phyloP scores from a whole-genome alignment of 306 rosid species.

The Begonia peltatifolia region DNA sequence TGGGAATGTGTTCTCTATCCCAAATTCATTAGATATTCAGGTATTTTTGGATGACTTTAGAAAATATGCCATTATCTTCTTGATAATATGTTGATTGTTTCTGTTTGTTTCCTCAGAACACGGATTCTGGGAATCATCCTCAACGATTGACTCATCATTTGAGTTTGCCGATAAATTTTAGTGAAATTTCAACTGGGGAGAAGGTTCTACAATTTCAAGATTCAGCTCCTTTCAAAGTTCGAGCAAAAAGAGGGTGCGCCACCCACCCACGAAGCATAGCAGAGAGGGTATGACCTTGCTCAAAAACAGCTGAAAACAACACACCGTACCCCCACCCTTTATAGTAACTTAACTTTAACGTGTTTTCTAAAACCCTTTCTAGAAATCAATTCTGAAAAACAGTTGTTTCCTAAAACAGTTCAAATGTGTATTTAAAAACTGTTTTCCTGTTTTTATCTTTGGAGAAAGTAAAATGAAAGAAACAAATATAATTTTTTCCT shows the following conservation, averaged over 20 bases:
- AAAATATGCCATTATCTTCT: neutral
- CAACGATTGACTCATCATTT: slow-evolving; percentile 47
- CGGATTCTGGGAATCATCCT: slow-evolving; percentile 22
- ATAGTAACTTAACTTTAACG: too few species aligned
- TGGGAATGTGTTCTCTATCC: slow-evolving; percentile 35
- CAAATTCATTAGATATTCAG: slow-evolving; percentile 42
- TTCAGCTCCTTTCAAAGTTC: slow-evolving; percentile 53
- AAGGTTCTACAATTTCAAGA: slow-evolving; percentile 45
- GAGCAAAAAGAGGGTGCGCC: slow-evolving; percentile 91
- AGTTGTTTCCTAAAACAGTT: too few species aligned
- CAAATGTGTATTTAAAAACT: too few species aligned
- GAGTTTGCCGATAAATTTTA: slow-evolving; percentile 46
- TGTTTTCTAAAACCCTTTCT: too few species aligned
- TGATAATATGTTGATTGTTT: neutral
- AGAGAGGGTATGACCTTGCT: slow-evolving; percentile 36
- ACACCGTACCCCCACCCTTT: too few species aligned
- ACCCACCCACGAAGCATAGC: slow-evolving; percentile 97
- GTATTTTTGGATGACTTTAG: slow-evolving; percentile 14
- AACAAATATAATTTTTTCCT: too few species aligned
- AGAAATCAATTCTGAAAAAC: too few species aligned
- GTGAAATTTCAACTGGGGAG: slow-evolving; percentile 30
- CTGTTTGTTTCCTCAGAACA: slow-evolving; percentile 19
- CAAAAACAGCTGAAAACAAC: too few species aligned
- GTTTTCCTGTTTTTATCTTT: too few species aligned
- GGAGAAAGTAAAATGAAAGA: too few species aligned